phyloP scores from a whole-genome alignment of 495 filamentous ascomycete species.

The Lophiostoma macrostomum region DNA sequence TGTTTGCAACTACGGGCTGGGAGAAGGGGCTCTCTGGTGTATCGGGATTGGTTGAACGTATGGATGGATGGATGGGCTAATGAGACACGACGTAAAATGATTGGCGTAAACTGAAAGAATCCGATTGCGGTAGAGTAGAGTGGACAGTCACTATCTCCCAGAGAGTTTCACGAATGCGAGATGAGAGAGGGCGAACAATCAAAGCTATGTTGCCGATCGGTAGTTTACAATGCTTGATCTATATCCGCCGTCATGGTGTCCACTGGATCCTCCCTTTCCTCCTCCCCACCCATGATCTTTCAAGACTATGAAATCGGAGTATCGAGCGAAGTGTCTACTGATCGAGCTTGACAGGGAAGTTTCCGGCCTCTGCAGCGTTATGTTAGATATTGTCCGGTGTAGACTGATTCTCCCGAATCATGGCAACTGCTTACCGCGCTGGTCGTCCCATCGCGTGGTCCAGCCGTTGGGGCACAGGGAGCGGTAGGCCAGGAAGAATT shows the following conservation, averaged over 20 bases:
- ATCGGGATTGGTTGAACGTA: too few relatives aligned
- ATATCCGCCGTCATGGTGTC: too few relatives aligned
- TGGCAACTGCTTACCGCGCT: slow-evolving; percentile 72
- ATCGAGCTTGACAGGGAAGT: slow-evolving; percentile 26
- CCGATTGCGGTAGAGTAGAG: too few relatives aligned
- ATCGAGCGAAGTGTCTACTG: slow-evolving; percentile 18
- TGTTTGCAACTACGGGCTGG: too few relatives aligned
- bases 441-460: slow-evolving; percentile 94
- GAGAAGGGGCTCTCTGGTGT: too few relatives aligned
- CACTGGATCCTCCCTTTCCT: slow-evolving; percentile 3
- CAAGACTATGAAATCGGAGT: not conserved
- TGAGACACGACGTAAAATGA: too few relatives aligned
- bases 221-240: too few relatives aligned
- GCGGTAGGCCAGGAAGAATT: slow-evolving; percentile 94
- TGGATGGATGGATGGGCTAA: too few relatives aligned
- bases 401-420: not conserved
- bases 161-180: too few relatives aligned
- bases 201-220: slow-evolving; percentile 14
- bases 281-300: not conserved
- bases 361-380: slow-evolving; percentile 19
- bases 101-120: too few relatives aligned
- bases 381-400: not conserved
- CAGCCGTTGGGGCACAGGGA: slow-evolving; percentile 95
- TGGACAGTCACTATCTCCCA: too few relatives aligned
- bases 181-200: slow-evolving; percentile 4